phyloP scores from a whole-genome alignment of 371 early-diverging fungal genomes.

The Syncephalis plumigaleata region DNA sequence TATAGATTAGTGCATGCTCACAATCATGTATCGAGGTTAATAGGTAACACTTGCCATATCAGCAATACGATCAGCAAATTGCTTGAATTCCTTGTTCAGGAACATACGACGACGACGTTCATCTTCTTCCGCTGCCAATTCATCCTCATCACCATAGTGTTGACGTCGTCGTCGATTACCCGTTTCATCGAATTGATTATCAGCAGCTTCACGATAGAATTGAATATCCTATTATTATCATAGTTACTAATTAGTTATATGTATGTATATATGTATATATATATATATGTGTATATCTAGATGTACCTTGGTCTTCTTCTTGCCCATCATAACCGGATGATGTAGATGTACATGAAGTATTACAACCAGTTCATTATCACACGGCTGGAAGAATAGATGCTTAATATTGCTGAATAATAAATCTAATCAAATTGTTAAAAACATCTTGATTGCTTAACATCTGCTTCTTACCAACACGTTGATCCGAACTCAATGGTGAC shows the following conservation, averaged over 20 bases:
- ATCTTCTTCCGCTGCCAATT: constrained; percentile 89
- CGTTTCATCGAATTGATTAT: constrained; percentile 93
- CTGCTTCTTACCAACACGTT: constrained; percentile 41
- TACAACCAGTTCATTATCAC: constrained; percentile 90
- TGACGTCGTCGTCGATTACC: constrained; percentile 84
- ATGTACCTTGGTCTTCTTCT: constrained; percentile 84
- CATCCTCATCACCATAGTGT: constrained; percentile 93
- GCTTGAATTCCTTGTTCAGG: constrained; percentile 89
- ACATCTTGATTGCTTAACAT: neutral
- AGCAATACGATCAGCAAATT: constrained; percentile 84
- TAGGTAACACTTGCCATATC: constrained; percentile 35
- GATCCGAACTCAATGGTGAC: constrained; percentile 58
- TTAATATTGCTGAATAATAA: constrained; percentile 96
- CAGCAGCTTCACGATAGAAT: constrained; percentile 96
- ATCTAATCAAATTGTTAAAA: constrained; percentile 22
- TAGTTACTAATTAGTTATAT: neutral
- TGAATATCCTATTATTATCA: constrained; percentile 99
- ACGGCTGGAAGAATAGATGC: constrained; percentile 97
- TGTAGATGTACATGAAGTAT: constrained; percentile 93
- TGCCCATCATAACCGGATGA: constrained; percentile 93
- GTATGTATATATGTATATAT: neutral
- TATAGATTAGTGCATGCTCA: too few relatives aligned
- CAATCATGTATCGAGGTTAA: neutral
- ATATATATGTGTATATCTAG: neutral
- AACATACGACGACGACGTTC: constrained; percentile 71